Evolutionary conservation across 768 basidiomycete genomes (phyloP), one percentile per base, ranked within the genome.

Genomic region (Pleurotus salmoneostramineus): DNA sequence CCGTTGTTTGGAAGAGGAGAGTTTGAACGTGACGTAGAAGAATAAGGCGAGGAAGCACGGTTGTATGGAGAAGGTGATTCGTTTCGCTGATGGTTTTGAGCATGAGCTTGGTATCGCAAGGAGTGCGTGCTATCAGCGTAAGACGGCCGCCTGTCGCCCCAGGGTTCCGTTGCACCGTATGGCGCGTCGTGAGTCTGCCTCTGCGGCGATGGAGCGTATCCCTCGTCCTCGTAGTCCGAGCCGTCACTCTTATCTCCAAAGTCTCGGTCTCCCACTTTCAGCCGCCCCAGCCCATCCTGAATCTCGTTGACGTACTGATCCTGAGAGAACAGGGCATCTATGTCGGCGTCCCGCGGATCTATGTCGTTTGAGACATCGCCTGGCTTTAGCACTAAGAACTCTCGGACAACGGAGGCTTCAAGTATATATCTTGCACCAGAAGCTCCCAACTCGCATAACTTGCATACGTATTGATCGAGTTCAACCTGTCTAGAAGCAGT

Each of bases 401-500:
- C 80, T 56, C 94, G 83, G 42, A 97, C 82, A 42, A 95, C 83
- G 10, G 77, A 74, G 67, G 93, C 85, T 60, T 93, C 87, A 27
- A 97, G 74, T 57, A 99, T 84, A 68, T 95, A 89, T 45, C 85
- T 85, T 11, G 85, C 87, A 3, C 87, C 87, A 12, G 76, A 74
- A 56, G 74, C 70, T 65, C 82, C 85, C 36, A 99, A 77, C 33
- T 79, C 80, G 68, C 93, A 90, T 11, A 99, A 79, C 55, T 85
- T 83, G 65, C 82, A 82, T 37, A 98, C 80, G 71, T 99, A 99
- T 33, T 89, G 87, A 65, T 97, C 91, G 32, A 99, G 80, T 66
- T 98, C 97, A 15, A 76, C 78, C 60, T 88, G 82, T 56, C 97
- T 79, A 35, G 84, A 82, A 12, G 88, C 85, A 31, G 95, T 96